These are phyloP conservation scores for Hirschioporus abietinus DNA, from an alignment of 768 basidiomycete genomes.

Conservation along the genomic window DNA sequence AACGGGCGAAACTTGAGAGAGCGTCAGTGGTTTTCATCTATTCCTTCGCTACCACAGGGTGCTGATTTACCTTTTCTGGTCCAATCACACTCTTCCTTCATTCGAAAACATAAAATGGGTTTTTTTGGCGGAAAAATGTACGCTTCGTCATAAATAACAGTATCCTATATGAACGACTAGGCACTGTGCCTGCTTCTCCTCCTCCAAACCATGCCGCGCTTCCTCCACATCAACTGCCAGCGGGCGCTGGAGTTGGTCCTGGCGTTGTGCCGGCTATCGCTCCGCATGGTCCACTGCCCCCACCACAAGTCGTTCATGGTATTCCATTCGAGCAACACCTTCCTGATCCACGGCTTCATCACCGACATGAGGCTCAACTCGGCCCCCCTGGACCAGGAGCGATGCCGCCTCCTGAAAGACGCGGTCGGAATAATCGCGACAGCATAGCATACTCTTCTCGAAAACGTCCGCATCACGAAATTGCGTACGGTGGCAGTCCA, in stretches of 20 bases:
- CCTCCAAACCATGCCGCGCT: background rate
- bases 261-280: background rate
- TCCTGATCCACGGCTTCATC: background rate
- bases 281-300: background rate
- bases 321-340: background rate
- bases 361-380: background rate
- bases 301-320: slow-evolving; percentile 1
- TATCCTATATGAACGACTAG: slow-evolving; percentile 75
- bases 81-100: slow-evolving; percentile 7
- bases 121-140: background rate
- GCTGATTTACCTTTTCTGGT: slow-evolving; percentile 18
- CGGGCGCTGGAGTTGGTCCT: background rate
- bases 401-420: background rate
- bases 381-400: background rate
- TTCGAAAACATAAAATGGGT: background rate
- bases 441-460: background rate
- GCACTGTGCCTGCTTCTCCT: slow-evolving; percentile 53
- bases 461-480: background rate
- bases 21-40: slow-evolving; percentile 50
- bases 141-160: slow-evolving; percentile 25
- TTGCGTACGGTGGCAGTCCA: background rate
- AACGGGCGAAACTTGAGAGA: slow-evolving; percentile 83
- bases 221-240: slow-evolving; percentile 2
- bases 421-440: background rate
- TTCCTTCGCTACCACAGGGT: slow-evolving; percentile 12